These are phyloP conservation scores for Neurospora sp. DNA, from an alignment of 2,329 filamentous ascomycete genomes.

Conservation along the genomic window DNA sequence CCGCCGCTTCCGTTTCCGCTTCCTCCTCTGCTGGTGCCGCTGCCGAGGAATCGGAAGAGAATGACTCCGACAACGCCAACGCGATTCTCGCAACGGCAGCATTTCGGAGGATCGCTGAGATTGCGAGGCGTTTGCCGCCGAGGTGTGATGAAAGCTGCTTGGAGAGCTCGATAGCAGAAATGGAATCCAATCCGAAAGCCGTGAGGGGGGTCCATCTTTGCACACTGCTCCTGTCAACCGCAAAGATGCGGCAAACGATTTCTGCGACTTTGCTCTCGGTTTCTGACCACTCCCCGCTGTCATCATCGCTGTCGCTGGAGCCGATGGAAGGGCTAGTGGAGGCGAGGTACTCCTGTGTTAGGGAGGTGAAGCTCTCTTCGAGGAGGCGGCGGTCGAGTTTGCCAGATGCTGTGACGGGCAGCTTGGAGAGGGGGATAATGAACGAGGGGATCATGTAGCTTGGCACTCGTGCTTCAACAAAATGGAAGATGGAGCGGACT, in stretches of 20 bases:
- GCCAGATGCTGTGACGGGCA: constrained; percentile 66
- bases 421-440: constrained; percentile 56
- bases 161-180: constrained; percentile 66
- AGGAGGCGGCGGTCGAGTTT: constrained; percentile 60
- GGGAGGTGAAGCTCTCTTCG: constrained; percentile 31
- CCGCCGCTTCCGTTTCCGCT: background rate
- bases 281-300: constrained; percentile 36
- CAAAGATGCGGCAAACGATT: constrained; percentile 42
- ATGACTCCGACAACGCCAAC: constrained; percentile 17
- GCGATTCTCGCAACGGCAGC: constrained; percentile 56
- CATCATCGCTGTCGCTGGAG: constrained; percentile 19
- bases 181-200: constrained; percentile 72
- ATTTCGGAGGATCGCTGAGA: constrained; percentile 62
- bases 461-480: constrained; percentile 49
- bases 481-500: constrained; percentile 41
- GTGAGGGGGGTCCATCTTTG: constrained; percentile 62
- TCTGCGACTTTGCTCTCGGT: constrained; percentile 47
- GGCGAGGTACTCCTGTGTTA: constrained; percentile 38
- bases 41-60: background rate
- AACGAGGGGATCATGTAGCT: constrained; percentile 72
- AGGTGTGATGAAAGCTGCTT: constrained; percentile 40
- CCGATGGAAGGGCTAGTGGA: constrained; percentile 11
- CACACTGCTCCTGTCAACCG: constrained; percentile 36
- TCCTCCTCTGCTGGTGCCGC: background rate
- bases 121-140: constrained; percentile 38